Evolutionary conservation across 2,329 filamentous ascomycete genomes (phyloP), one percentile per base, ranked within the genome.

Genomic region (Aspergillus pseudotamarii): DNA sequence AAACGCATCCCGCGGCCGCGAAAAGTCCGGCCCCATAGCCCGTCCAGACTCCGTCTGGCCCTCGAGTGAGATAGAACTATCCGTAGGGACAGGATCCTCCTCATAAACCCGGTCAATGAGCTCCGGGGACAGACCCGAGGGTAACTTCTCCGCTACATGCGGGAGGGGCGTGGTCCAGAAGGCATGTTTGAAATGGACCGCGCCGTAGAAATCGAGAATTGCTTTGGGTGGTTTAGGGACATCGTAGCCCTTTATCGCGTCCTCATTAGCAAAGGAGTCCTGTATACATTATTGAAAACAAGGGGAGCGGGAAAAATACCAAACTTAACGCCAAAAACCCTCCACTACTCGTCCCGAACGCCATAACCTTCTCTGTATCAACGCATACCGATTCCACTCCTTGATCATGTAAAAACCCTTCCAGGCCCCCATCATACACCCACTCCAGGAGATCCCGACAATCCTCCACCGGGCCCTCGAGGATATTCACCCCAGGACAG

Each of bases 341-440:
- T 0, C 83, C 84, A 0, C 78, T 76, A 0, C 83, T 85, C 76
- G 83, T 85, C 0, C 83, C 83, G 6, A 85, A 72, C 0, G 72
- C 78, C 6, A 82, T 79, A 1, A 84, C 74, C 4, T 71, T 76
- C 1, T 78, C 69, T 2, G 70, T 60, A 53, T 76, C 74, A 4
- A 68, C 68, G 0, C 55, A 54, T 50, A 73, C 69, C 2, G n/a
- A 16, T 0, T 32, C 64, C 10, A 60, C 63, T 1, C 38, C 50
- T 1, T 59, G 67, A 3, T 66, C 50, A 0, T 43, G 34, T 2
- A 81, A 26, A 1, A 66, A 32, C 0, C 73, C 75, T 2, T 84
- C 71, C 0, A 61, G 65, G 0, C 71, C 62, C 1, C 78, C 76
- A 9, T 72, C 65, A 43, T 79, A 73, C 0, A 75, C 74, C 81